Percentiles rank a stretch among this genome's conserved stretches.
Conservation (phyloP, 1,284 basidiomycete species). For the Boletus sp. region DNA sequence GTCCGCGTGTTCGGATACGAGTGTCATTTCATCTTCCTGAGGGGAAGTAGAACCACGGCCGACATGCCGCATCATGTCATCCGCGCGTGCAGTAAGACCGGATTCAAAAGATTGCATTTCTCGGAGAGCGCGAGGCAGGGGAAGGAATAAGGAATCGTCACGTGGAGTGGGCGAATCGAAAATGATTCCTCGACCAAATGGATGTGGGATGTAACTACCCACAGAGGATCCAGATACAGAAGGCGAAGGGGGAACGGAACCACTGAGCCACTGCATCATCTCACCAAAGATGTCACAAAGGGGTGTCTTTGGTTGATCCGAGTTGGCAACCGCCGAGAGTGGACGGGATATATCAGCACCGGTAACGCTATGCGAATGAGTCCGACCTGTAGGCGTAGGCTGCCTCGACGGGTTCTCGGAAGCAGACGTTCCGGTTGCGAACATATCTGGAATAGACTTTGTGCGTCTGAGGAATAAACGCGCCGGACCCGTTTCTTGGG, state of each 20-base stretch:
- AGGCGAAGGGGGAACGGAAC: constrained; percentile 44
- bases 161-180: constrained; percentile 62
- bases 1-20: constrained; percentile 4
- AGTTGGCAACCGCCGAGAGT: constrained; percentile 17
- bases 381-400: constrained; percentile 52
- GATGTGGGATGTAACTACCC: constrained; percentile 45
- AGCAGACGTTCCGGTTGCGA: constrained; percentile 34
- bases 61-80: constrained; percentile 33
- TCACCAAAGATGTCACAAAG: constrained; percentile 64
- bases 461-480: constrained; percentile 56
- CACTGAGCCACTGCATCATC: constrained; percentile 60
- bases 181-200: constrained; percentile 65
- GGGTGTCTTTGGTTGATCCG: constrained; percentile 23
- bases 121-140: constrained; percentile 58
- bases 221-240: constrained; percentile 35
- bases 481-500: constrained; percentile 27
- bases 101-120: constrained; percentile 85
- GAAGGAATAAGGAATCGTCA: constrained; percentile 40
- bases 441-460: constrained; percentile 69
- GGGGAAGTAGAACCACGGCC: constrained; percentile 21
- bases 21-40: neutral
- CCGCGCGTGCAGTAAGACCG: constrained; percentile 66
- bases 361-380: constrained; percentile 78
- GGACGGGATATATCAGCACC: constrained; percentile 62
- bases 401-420: constrained; percentile 29